These are phyloP conservation scores for Plectranthus barbatus DNA, from an alignment of 257 asterid species.

Conservation along the genomic window DNA sequence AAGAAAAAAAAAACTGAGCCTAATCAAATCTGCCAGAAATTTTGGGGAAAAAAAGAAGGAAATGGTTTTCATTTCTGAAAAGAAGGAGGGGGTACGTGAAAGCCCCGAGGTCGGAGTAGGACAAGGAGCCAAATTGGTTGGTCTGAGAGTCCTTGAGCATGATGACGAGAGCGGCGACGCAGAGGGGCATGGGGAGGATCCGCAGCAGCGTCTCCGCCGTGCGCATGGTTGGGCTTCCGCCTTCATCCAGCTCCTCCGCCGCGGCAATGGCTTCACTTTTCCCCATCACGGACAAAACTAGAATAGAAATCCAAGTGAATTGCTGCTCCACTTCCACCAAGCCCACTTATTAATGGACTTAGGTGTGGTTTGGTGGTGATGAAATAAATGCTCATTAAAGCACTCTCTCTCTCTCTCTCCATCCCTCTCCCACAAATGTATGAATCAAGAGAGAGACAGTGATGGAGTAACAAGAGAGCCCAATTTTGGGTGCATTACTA, in stretches of 20 bases:
- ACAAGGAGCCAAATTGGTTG: slow-evolving; percentile 58
- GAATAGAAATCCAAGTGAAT: not conserved
- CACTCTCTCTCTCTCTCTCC: slow-evolving; percentile 50
- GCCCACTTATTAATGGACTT: slow-evolving; percentile 28
- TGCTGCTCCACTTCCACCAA: not conserved
- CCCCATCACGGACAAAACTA: slow-evolving; percentile 7
- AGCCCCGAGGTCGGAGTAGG: slow-evolving; percentile 76
- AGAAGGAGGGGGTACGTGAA: slow-evolving; percentile 37
- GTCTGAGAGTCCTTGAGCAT: slow-evolving; percentile 79
- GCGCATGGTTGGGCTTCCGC: slow-evolving; percentile 50
- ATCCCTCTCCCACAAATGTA: not conserved
- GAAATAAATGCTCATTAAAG: slow-evolving; percentile 59
- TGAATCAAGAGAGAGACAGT: not conserved
- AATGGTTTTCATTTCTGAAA: not conserved
- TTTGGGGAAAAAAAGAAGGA: not conserved
- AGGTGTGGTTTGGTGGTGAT: slow-evolving; percentile 26
- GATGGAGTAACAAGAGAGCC: not conserved
- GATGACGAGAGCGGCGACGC: slow-evolving; percentile 63
- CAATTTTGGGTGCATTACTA: not conserved
- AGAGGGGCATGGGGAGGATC: slow-evolving; percentile 57
- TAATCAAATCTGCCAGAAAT: not conserved
- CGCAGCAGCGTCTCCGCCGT: slow-evolving; percentile 84
- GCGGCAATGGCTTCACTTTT: slow-evolving; percentile 16
- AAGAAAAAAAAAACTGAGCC: not conserved
- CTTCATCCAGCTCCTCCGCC: slow-evolving; percentile 24